A percentile compares a stretch with the other conserved stretches of the same genome.
phyloP scores from a whole-genome alignment of 1,284 basidiomycete species.

The Ustilago esculenta region DNA sequence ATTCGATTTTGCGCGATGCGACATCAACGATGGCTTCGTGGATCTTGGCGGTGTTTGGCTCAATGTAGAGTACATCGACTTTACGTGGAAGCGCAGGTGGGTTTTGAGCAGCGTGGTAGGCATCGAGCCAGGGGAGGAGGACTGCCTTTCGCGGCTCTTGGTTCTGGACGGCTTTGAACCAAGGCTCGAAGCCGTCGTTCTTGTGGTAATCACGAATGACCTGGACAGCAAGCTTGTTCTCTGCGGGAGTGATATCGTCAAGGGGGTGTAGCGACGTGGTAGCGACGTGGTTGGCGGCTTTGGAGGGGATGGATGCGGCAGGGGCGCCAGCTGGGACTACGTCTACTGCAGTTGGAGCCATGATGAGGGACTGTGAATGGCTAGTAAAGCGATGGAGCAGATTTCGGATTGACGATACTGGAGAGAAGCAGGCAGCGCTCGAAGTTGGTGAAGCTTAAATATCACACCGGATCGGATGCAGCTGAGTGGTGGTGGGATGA shows the following conservation, averaged over 20 bases:
- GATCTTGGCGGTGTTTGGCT: constrained; percentile 24
- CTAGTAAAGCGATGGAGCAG: too few species aligned
- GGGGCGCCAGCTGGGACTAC: constrained; percentile 3
- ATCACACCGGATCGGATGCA: too few species aligned
- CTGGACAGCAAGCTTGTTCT: constrained; percentile 29
- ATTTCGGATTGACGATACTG: too few species aligned
- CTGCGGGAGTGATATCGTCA: constrained; percentile 25
- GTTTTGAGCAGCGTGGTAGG: constrained; percentile 18
- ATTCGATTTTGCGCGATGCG: constrained; percentile 14
- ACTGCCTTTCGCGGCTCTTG: constrained; percentile 38
- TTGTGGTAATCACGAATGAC: constrained; percentile 14
- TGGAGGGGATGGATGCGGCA: not conserved
- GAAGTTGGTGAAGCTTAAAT: too few species aligned
- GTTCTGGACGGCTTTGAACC: constrained; percentile 43
- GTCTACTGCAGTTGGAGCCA: constrained; percentile 25
- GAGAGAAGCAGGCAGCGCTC: too few species aligned
- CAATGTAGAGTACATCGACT: constrained; percentile 32
- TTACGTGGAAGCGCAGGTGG: constrained; percentile 17
- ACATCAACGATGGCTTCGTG: constrained; percentile 27
- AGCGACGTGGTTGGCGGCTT: constrained; percentile 5
- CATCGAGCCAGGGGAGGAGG: constrained; percentile 38
- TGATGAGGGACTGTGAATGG: too few species aligned
- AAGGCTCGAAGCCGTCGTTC: constrained; percentile 22
- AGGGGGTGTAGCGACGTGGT: constrained; percentile 25
- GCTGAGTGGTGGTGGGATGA: too few species aligned